Evolutionary conservation across 768 basidiomycete species (phyloP).

Genomic region (Mrakia gelida): DNA sequence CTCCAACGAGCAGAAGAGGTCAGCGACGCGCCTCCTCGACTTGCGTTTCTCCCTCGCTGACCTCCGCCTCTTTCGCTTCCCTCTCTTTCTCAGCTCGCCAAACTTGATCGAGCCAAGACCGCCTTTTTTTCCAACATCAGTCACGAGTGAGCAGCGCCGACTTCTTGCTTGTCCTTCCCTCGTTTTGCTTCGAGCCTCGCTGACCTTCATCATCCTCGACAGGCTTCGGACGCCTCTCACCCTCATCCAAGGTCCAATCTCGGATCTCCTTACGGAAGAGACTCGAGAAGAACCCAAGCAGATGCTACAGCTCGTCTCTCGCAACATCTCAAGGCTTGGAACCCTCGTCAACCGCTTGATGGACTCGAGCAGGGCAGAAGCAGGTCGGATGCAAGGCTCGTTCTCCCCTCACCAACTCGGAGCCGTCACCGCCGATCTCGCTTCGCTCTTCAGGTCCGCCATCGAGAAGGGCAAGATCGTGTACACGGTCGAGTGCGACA

Average conservation of each 20-base stretch:
- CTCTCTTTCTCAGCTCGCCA: neutral
- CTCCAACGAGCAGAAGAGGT: constrained; percentile 36
- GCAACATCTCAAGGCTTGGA: constrained; percentile 45
- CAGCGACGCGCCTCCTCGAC: too few species aligned
- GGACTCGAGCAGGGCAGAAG: constrained; percentile 41
- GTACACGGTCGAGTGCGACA: constrained; percentile 43
- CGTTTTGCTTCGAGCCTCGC: constrained; percentile 40
- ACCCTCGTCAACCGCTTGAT: constrained; percentile 43
- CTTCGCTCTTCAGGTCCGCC: constrained; percentile 42
- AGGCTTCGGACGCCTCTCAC: constrained; percentile 41
- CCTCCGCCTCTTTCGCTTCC: neutral
- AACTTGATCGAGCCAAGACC: neutral
- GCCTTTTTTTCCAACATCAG: neutral
- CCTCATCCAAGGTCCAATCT: constrained; percentile 39
- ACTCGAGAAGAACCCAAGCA: constrained; percentile 34
- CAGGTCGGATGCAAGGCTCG: constrained; percentile 42
- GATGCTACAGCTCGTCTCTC: constrained; percentile 34
- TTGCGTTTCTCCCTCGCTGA: neutral
- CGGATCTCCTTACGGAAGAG: constrained; percentile 32
- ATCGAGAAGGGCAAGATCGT: constrained; percentile 43
- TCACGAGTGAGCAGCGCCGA: neutral
- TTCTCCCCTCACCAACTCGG: constrained; percentile 45
- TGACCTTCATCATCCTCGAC: constrained; percentile 38
- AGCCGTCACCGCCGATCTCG: constrained; percentile 43
- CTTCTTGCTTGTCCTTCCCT: constrained; percentile 17